Evolutionary conservation across 345 rosid genomes (phyloP).

Genomic region (Acer negundo): DNA sequence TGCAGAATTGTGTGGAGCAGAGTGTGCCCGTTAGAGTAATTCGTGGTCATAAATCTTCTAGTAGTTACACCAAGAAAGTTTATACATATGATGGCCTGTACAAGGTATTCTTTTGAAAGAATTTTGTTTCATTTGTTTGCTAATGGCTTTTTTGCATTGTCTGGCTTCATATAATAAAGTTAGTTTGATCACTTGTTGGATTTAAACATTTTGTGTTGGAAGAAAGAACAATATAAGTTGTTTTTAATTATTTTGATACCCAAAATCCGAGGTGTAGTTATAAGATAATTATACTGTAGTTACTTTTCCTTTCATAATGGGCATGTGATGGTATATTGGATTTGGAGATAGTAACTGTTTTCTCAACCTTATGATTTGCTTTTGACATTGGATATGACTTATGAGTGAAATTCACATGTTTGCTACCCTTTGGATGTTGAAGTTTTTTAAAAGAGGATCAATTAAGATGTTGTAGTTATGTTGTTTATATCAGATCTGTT

Average conservation of each 20-base stretch:
- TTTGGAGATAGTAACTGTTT: not conserved
- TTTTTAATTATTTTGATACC: not conserved
- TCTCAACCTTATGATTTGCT: not conserved
- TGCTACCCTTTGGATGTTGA: not conserved
- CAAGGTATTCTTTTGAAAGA: conserved; percentile 44
- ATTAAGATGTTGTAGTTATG: not conserved
- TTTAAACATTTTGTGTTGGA: not conserved
- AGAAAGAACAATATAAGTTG: not conserved
- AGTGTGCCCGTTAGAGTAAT: conserved; percentile 73
- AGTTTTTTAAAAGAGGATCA: not conserved
- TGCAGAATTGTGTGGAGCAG: conserved; percentile 74
- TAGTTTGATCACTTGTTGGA: not conserved
- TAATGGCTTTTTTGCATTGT: not conserved
- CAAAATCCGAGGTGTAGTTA: not conserved
- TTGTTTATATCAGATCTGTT: not conserved
- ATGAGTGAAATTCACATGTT: not conserved
- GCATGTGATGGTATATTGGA: not conserved
- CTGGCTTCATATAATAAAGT: not conserved
- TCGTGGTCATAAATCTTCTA: conserved; percentile 72
- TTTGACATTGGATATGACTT: not conserved
- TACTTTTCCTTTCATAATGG: not conserved
- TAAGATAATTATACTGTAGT: conserved; percentile 5
- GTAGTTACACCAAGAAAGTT: conserved; percentile 69
- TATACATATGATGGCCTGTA: conserved; percentile 96
- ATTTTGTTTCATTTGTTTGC: not conserved